Evolutionary conservation across 345 rosid species (phyloP).

Genomic region (Toxicodendron radicans): DNA sequence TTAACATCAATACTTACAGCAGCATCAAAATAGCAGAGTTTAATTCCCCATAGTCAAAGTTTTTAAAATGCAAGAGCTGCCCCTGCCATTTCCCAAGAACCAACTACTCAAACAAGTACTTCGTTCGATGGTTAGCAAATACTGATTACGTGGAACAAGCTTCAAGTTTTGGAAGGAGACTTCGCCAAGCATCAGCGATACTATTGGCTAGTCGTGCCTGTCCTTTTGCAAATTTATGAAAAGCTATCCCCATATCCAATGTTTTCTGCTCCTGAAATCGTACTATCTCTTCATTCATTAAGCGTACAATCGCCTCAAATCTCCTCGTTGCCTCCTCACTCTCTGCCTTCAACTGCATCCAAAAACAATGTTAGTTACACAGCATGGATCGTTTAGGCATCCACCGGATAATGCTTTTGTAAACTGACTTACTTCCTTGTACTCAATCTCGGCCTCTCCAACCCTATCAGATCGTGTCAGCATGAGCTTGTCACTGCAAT

Average conservation of each 20-base stretch:
- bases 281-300: conserved; percentile 87
- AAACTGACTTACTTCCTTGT: conserved; percentile 62
- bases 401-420: neutral
- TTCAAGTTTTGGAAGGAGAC: conserved; percentile 95
- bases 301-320: conserved; percentile 70
- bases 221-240: conserved; percentile 91
- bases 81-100: conserved; percentile 7
- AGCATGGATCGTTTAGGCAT: neutral
- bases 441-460: conserved; percentile 87
- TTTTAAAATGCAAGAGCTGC: conserved; percentile 17
- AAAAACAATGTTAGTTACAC: conserved; percentile 18
- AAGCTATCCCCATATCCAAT: conserved; percentile 78
- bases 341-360: conserved; percentile 72
- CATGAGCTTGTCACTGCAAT: conserved; percentile 87
- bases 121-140: conserved; percentile 11
- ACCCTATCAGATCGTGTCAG: conserved; percentile 86
- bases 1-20: conserved; percentile 6
- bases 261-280: conserved; percentile 93
- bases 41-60: conserved; percentile 17
- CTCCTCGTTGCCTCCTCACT: conserved; percentile 76
- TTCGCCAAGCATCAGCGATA: conserved; percentile 92
- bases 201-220: conserved; percentile 84
- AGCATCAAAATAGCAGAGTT: conserved; percentile 18
- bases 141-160: conserved; percentile 42
- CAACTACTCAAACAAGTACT: neutral